Evolutionary conservation across 2,329 filamentous ascomycete species (phyloP), one percentile per base, ranked within the genome.

Genomic region (Teratosphaeria nubilosa): DNA sequence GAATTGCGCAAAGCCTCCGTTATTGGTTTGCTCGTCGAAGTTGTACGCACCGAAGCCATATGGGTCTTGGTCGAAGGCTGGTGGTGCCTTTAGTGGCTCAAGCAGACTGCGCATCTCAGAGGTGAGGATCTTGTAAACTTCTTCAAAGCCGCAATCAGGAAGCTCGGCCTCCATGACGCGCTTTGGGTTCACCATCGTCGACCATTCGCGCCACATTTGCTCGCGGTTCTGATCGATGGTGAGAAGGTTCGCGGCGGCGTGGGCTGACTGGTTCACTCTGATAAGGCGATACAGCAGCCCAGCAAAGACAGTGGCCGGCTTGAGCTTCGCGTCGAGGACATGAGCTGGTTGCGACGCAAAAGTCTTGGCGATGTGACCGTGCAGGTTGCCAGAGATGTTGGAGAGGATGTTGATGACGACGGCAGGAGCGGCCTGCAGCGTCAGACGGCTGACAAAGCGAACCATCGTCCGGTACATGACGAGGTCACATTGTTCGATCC

Each of bases 381-480:
- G 88, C 11, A 99, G 80, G 51, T 83, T 83, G 66, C 90, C 86
- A 0, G 91, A 91, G 58, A 99, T 95, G 64, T 86, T 92, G 64
- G 89, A 85, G 32, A 99, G 82, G 1, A 91, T 91, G 67, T 91
- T 89, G 59, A 96, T 79, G 6, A 97, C 91, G 3, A 86, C 82
- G 59, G 91, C 89, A 1, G 94, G 94, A 3, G 95, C 87, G 14
- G 96, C 91, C 71, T 97, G 91, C 7, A 96, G 80, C 3, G 90
- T 94, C 48, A 97, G 79, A n/a, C 86, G 85, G 1, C 89, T 88
- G 48, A 97, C 85, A 61, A 96, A 95, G 56, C 87, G 86, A 76
- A 96, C 91, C 88, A 97, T 96, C 65, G 91, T 91, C 72, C 97
- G 91, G 71, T 99, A 99, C 76, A 96, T 88, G 34, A 92, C 81